A percentile compares a stretch with the other conserved stretches of the same genome.
These are phyloP conservation scores for Fusarium protoensiforme DNA, from an alignment of 2,329 filamentous ascomycete species.

Conservation along the genomic window DNA sequence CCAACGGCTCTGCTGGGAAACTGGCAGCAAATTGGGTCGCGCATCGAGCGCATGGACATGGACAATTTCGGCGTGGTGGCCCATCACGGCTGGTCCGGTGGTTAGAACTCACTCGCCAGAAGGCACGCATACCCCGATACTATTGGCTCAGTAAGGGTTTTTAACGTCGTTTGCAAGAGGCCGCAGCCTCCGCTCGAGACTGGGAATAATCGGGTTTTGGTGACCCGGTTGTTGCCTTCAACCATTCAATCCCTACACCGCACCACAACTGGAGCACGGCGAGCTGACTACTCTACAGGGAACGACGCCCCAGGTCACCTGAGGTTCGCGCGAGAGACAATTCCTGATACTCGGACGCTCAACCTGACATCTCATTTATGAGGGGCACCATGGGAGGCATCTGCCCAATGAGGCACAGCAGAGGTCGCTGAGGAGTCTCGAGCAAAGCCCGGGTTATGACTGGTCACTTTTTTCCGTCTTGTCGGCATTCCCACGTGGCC, in stretches of 20 bases:
- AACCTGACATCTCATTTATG: constrained; percentile 19
- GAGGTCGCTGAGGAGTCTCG: constrained; percentile 4
- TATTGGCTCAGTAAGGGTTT: neutral
- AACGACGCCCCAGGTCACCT: constrained; percentile 18
- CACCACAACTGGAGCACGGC: constrained; percentile 20
- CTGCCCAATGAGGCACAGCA: constrained; percentile 6
- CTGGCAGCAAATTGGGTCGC: neutral
- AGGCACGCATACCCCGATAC: neutral
- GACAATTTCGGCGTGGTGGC: neutral
- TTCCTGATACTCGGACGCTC: constrained; percentile 2
- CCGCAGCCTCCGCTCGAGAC: neutral
- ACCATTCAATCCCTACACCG: constrained; percentile 26
- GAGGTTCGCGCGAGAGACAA: constrained; percentile 15
- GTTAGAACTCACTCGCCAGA: neutral
- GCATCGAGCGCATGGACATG: neutral
- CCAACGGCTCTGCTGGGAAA: constrained; percentile 1
- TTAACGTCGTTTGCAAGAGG: neutral
- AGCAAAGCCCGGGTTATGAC: constrained; percentile 21
- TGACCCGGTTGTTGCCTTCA: neutral
- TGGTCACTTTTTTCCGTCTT: constrained; percentile 36
- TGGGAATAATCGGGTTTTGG: constrained; percentile 41
- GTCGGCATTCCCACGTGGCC: constrained; percentile 42
- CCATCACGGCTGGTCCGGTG: neutral
- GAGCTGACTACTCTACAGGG: neutral
- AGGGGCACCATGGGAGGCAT: neutral